A percentile compares a stretch with the other conserved stretches of the same genome.
These are phyloP conservation scores for Sporobolomyces roseus DNA, from an alignment of 768 basidiomycete species.

Conservation along the genomic window DNA sequence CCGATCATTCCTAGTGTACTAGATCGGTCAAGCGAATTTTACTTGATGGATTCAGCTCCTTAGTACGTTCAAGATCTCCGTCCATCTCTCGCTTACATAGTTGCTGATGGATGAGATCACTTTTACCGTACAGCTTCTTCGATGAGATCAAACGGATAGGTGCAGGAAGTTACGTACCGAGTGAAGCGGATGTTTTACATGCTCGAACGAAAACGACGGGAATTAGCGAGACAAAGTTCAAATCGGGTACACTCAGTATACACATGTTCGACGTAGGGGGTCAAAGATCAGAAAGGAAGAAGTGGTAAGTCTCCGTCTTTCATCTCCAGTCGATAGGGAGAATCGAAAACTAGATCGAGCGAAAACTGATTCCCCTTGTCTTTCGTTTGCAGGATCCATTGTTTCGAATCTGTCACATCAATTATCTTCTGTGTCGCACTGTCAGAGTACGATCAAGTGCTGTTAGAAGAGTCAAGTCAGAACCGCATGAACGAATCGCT, in stretches of 20 bases:
- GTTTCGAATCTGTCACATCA: slow-evolving; percentile 73
- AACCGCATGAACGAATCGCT: slow-evolving; percentile 74
- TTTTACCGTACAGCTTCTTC: slow-evolving; percentile 67
- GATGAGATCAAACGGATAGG: slow-evolving; percentile 78
- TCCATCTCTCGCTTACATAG: neutral
- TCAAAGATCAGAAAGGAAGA: slow-evolving; percentile 74
- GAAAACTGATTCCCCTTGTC: too few species aligned
- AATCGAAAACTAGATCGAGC: too few species aligned
- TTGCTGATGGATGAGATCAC: too few species aligned
- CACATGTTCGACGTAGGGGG: slow-evolving; percentile 77
- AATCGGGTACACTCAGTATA: slow-evolving; percentile 54
- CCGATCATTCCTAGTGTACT: slow-evolving; percentile 53
- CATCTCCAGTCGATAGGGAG: too few species aligned
- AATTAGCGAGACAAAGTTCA: slow-evolving; percentile 76
- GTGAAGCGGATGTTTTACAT: slow-evolving; percentile 77
- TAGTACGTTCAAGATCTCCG: slow-evolving; percentile 63
- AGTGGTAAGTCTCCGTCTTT: too few species aligned
- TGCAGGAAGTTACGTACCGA: slow-evolving; percentile 71
- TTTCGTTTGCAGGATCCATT: too few species aligned
- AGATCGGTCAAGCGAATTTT: slow-evolving; percentile 62
- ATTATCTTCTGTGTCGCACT: slow-evolving; percentile 73
- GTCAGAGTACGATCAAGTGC: slow-evolving; percentile 71
- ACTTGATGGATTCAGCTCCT: slow-evolving; percentile 88
- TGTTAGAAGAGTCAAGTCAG: slow-evolving; percentile 61
- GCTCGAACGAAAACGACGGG: slow-evolving; percentile 86